phyloP scores from a whole-genome alignment of 441 rosid species.

The Gossypium gossypioides region DNA sequence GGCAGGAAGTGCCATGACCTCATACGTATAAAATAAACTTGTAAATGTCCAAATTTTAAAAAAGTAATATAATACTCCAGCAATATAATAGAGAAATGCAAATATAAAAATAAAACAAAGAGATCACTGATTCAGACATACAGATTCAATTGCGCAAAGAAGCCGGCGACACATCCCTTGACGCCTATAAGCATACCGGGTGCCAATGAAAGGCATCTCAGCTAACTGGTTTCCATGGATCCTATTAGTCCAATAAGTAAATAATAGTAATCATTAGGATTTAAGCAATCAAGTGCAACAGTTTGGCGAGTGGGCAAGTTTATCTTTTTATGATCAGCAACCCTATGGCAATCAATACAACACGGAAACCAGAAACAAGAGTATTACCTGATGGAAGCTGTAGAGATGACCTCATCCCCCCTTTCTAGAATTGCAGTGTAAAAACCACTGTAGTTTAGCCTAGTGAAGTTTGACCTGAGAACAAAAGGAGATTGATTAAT shows the following conservation, averaged over 20 bases:
- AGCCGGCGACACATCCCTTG: conserved; percentile 97
- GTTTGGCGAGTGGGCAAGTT: background rate
- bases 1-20: background rate
- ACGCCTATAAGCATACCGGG: conserved; percentile 71
- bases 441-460: conserved; percentile 68
- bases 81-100: background rate
- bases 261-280: conserved; percentile 10
- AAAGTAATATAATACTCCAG: background rate
- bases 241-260: conserved; percentile 33
- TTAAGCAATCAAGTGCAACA: background rate
- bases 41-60: background rate
- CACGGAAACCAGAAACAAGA: background rate
- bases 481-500: conserved; percentile 11
- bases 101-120: background rate
- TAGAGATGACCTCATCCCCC: conserved; percentile 73
- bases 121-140: conserved; percentile 24
- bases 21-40: background rate
- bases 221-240: conserved; percentile 77
- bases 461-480: conserved; percentile 71
- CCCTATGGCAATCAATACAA: background rate
- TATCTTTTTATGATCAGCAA: background rate
- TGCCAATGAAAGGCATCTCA: conserved; percentile 98
- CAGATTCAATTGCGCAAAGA: conserved; percentile 67
- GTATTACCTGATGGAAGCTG: conserved; percentile 76
- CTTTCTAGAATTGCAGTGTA: conserved; percentile 69